Conservation (phyloP, 2,329 filamentous ascomycete genomes). For the Pseudocercospora fijiensis region DNA sequence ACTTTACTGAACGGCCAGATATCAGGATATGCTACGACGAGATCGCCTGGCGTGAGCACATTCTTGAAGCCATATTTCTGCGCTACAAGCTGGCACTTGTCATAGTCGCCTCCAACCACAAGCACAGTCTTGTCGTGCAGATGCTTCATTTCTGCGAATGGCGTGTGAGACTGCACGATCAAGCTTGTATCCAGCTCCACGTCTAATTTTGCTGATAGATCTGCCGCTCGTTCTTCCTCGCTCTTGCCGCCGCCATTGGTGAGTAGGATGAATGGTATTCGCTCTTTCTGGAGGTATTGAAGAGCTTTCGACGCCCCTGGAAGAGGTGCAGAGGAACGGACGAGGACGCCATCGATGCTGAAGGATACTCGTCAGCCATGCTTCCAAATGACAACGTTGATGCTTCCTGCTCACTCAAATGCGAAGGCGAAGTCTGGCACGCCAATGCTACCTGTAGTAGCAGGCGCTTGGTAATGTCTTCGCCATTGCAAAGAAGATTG, state of each 20-base stretch:
- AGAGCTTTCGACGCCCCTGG: slow-evolving; percentile 75
- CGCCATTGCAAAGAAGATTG: slow-evolving; percentile 4
- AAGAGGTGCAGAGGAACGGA: slow-evolving; percentile 76
- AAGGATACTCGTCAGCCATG: background rate
- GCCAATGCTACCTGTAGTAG: slow-evolving; percentile 12
- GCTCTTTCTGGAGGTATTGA: slow-evolving; percentile 66
- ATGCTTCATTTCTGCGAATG: slow-evolving; percentile 70
- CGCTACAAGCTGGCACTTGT: slow-evolving; percentile 69
- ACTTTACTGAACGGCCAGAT: slow-evolving; percentile 81
- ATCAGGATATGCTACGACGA: slow-evolving; percentile 68
- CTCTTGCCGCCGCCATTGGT: slow-evolving; percentile 92
- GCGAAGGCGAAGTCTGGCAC: slow-evolving; percentile 56
- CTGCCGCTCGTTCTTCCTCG: slow-evolving; percentile 69
- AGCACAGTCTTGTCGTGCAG: slow-evolving; percentile 55
- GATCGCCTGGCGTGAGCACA: slow-evolving; percentile 82
- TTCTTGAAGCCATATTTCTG: slow-evolving; percentile 56
- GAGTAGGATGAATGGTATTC: slow-evolving; percentile 87
- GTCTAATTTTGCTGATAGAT: slow-evolving; percentile 65
- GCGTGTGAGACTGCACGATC: slow-evolving; percentile 89
- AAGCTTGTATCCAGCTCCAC: slow-evolving; percentile 64
- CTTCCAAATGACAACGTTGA: background rate
- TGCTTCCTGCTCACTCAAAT: slow-evolving; percentile 49
- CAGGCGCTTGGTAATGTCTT: slow-evolving; percentile 25
- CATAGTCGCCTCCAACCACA: slow-evolving; percentile 50
- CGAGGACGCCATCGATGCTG: slow-evolving; percentile 91